These are phyloP conservation scores for Rhizopogon hawkerae DNA, from an alignment of 1,284 basidiomycete species.

Conservation along the genomic window DNA sequence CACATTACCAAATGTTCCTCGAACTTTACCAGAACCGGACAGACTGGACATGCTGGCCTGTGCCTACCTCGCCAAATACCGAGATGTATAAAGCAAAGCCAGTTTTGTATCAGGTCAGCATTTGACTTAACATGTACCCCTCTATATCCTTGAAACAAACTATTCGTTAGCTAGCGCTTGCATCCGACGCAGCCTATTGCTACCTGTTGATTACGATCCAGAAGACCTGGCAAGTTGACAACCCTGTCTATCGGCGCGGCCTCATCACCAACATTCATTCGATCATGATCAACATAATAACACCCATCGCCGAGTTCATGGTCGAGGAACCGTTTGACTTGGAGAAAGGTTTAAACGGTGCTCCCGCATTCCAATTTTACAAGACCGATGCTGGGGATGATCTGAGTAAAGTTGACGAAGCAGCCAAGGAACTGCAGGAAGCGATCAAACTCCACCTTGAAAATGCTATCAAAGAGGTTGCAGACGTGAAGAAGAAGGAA, in stretches of 20 bases:
- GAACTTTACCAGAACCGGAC: conserved; percentile 12
- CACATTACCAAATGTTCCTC: conserved; percentile 16
- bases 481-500: background rate
- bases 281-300: conserved; percentile 13
- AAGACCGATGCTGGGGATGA: background rate
- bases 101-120: conserved; percentile 1
- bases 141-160: background rate
- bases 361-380: conserved; percentile 2
- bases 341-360: background rate
- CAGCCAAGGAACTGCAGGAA: background rate
- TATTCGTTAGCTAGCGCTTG: conserved; percentile 11
- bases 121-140: background rate
- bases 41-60: conserved; percentile 10
- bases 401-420: background rate
- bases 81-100: background rate
- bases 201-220: conserved; percentile 16
- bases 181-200: conserved; percentile 15
- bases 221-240: conserved; percentile 9
- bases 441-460: background rate
- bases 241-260: conserved; percentile 4
- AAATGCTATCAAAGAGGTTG: background rate
- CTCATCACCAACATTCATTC: conserved; percentile 12
- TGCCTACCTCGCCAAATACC: conserved; percentile 10
- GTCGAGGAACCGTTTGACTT: conserved; percentile 8
- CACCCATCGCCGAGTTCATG: conserved; percentile 10